Percentiles rank a stretch among this genome's conserved stretches.
Evolutionary conservation across 2,329 filamentous ascomycete species (phyloP).

Genomic region (Apiospora arundinis): DNA sequence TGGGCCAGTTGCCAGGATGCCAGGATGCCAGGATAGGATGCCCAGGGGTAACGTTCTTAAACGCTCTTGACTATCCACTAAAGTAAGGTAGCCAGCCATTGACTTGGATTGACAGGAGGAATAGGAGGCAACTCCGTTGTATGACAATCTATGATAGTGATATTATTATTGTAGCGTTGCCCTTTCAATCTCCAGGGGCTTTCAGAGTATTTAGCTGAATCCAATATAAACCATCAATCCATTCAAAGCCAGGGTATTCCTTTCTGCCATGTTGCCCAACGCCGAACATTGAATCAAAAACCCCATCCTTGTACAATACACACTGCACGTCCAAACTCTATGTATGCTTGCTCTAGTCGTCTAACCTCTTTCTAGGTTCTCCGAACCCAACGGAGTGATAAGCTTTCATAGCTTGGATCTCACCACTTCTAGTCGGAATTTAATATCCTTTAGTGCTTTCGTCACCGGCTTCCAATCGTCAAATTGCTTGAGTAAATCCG

Average conservation of each 20-base stretch:
- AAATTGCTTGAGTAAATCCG: constrained; percentile 82
- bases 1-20: not conserved
- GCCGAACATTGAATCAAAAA: not conserved
- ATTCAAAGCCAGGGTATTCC: constrained; percentile 12
- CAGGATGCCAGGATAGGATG: constrained; percentile 2
- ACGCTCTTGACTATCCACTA: not conserved
- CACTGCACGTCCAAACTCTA: constrained; percentile 9
- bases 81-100: not conserved
- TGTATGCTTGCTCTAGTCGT: constrained; percentile 3
- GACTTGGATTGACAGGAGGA: too few species aligned
- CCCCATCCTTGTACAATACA: not conserved
- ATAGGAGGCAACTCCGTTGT: not conserved
- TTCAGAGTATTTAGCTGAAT: not conserved
- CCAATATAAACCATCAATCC: not conserved
- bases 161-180: not conserved
- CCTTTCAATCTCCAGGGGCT: not conserved
- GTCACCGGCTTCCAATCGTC: constrained; percentile 91
- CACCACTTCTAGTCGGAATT: constrained; percentile 90
- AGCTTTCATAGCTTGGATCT: constrained; percentile 73
- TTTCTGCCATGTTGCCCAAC: constrained; percentile 6
- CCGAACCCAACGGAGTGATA: not conserved
- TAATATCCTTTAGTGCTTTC: constrained; percentile 94
- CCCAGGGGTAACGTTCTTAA: not conserved
- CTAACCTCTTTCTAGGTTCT: not conserved
- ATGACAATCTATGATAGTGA: not conserved